A percentile compares a stretch with the other conserved stretches of the same genome.
Conservation (phyloP, 768 basidiomycete species). For the Termitomyces sp. region DNA sequence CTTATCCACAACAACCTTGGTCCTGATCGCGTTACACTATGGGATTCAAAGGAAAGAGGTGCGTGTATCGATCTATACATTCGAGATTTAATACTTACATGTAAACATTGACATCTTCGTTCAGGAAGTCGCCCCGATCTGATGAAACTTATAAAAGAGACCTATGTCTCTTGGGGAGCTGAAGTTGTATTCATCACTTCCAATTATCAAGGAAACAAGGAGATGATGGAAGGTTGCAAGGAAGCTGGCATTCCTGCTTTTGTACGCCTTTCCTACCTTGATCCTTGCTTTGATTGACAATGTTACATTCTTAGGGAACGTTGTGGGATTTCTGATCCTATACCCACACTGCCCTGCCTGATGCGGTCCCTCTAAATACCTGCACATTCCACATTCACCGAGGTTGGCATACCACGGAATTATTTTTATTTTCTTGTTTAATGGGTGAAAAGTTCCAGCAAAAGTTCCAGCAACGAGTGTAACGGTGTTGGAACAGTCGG, state of each 20-base stretch:
- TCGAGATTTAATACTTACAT: neutral
- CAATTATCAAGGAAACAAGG: slow-evolving; percentile 71
- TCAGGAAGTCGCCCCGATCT: slow-evolving; percentile 71
- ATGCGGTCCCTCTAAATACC: neutral
- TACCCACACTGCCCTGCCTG: neutral
- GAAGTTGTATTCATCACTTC: slow-evolving; percentile 86
- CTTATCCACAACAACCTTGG: slow-evolving; percentile 66
- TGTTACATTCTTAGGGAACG: slow-evolving; percentile 41
- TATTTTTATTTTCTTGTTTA: neutral
- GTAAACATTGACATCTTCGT: neutral
- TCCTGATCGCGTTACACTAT: slow-evolving; percentile 69
- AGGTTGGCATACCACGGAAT: neutral
- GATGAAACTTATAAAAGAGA: slow-evolving; percentile 74
- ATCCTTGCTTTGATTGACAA: neutral
- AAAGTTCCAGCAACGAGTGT: too few species aligned
- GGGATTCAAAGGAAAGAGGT: slow-evolving; percentile 77
- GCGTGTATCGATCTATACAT: neutral
- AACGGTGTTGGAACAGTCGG: too few species aligned
- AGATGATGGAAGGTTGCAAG: slow-evolving; percentile 83
- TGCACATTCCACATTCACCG: neutral
- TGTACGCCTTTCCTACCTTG: slow-evolving; percentile 28
- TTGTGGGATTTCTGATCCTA: slow-evolving; percentile 64
- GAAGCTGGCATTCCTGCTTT: slow-evolving; percentile 66
- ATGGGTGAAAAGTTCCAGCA: too few species aligned
- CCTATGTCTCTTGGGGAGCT: slow-evolving; percentile 73